Percentiles rank a stretch among this genome's conserved stretches.
These are phyloP conservation scores for Dryadomyces quercivorus DNA, from an alignment of 2,329 filamentous ascomycete species.

Conservation along the genomic window DNA sequence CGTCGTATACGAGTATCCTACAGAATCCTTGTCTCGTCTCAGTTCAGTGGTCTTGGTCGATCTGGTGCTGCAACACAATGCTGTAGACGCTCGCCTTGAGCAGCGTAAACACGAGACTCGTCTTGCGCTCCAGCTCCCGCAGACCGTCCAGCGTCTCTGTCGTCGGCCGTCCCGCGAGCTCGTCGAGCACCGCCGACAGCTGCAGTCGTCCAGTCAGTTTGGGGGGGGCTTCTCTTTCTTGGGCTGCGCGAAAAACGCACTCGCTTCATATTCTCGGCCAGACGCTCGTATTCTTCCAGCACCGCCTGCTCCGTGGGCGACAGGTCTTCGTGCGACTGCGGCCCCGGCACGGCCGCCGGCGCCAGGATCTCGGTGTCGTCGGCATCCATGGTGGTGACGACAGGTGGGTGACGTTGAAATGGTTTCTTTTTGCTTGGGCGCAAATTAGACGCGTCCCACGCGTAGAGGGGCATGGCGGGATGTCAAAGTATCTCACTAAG, in stretches of 20 bases:
- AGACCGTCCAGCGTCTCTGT: constrained; percentile 78
- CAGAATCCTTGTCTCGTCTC: constrained; percentile 20
- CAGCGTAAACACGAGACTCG: constrained; percentile 84
- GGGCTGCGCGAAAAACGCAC: constrained; percentile 29
- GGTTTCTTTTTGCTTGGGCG: not conserved
- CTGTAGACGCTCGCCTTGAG: constrained; percentile 98
- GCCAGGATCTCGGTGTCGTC: constrained; percentile 7
- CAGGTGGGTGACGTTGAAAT: not conserved
- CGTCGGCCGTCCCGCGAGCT: constrained; percentile 58
- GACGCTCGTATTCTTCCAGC: constrained; percentile 79
- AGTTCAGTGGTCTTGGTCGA: constrained; percentile 54
- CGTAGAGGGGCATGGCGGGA: not conserved
- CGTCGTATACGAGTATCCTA: not conserved
- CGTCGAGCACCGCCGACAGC: constrained; percentile 48
- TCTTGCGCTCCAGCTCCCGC: constrained; percentile 83
- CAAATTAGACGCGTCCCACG: not conserved
- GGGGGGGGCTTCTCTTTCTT: not conserved
- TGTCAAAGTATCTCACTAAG: no score
- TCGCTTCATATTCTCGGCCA: constrained; percentile 85
- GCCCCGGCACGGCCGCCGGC: constrained; percentile 1
- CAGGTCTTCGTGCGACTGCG: constrained; percentile 32
- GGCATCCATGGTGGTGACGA: constrained; percentile 5
- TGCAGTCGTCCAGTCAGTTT: constrained; percentile 16
- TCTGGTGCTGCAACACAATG: constrained; percentile 96
- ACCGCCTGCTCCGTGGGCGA: constrained; percentile 85